Conservation (phyloP, 345 rosid species). For the Schrenkiella parvula region DNA sequence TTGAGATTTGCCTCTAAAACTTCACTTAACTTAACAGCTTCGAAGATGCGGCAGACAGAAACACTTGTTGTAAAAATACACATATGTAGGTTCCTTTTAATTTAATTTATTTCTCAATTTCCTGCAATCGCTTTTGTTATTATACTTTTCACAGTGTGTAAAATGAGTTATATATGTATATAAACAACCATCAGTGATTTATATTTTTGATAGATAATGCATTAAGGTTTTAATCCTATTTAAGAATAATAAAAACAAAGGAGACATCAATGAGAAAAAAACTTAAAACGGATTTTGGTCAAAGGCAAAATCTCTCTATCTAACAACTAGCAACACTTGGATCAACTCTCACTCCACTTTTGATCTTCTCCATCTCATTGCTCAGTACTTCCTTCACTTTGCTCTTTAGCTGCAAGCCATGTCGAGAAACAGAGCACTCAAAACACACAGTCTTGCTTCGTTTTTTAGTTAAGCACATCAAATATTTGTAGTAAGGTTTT, state of each 20-base stretch:
- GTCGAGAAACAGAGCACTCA: constrained; percentile 13
- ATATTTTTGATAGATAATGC: no score
- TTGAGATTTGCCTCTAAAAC: no score
- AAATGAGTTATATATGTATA: no score
- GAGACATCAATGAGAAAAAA: neutral
- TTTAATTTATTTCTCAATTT: no score
- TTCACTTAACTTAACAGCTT: no score
- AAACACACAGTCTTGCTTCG: neutral
- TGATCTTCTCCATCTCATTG: constrained; percentile 56
- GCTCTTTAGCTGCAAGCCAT: constrained; percentile 51
- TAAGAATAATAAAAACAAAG: neutral
- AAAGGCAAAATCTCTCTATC: neutral
- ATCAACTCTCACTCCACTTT: constrained; percentile 20
- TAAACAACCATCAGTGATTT: no score
- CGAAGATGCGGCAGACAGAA: no score
- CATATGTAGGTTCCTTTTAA: no score
- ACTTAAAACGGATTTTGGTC: neutral
- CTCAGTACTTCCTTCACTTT: constrained; percentile 50
- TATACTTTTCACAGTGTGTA: no score
- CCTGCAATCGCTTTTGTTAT: no score
- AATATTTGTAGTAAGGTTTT: neutral
- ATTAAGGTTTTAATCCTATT: neutral
- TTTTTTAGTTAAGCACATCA: neutral
- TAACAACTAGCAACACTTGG: constrained; percentile 5
- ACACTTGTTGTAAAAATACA: no score